A percentile compares a stretch with the other conserved stretches of the same genome.
Conservation (phyloP, 768 basidiomycete species). For the Lyophyllum atratum region DNA sequence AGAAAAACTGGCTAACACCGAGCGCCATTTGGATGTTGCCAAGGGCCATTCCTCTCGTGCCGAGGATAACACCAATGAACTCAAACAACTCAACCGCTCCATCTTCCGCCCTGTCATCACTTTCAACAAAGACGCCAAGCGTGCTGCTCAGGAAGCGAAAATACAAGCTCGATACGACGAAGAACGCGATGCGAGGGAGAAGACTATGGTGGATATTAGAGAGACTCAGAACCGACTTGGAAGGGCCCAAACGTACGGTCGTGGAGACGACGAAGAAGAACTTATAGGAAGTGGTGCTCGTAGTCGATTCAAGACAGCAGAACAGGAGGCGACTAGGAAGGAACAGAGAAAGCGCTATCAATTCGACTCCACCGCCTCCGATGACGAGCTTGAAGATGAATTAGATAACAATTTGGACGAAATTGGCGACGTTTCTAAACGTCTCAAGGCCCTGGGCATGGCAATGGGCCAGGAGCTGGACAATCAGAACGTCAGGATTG, state of each 20-base stretch:
- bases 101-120: constrained; percentile 93
- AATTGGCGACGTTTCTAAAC: constrained; percentile 73
- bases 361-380: constrained; percentile 87
- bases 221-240: constrained; percentile 88
- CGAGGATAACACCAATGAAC: constrained; percentile 88
- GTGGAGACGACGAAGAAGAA: constrained; percentile 45
- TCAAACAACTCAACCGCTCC: constrained; percentile 91
- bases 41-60: constrained; percentile 86
- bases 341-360: constrained; percentile 83
- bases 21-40: constrained; percentile 90
- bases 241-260: constrained; percentile 66
- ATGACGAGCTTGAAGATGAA: constrained; percentile 95
- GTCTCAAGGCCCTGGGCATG: constrained; percentile 76
- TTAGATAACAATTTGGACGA: constrained; percentile 90
- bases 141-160: constrained; percentile 82
- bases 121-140: constrained; percentile 94
- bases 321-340: constrained; percentile 56
- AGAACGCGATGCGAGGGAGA: constrained; percentile 81
- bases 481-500: constrained; percentile 79
- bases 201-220: constrained; percentile 81
- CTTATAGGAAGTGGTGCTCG: constrained; percentile 37
- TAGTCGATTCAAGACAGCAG: constrained; percentile 45
- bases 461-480: constrained; percentile 90
- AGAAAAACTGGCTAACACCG: constrained; percentile 92
- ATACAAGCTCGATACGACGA: constrained; percentile 84